Evolutionary conservation across 495 filamentous ascomycete species (phyloP), one percentile per base, ranked within the genome.

Genomic region (Monascus purpureus): DNA sequence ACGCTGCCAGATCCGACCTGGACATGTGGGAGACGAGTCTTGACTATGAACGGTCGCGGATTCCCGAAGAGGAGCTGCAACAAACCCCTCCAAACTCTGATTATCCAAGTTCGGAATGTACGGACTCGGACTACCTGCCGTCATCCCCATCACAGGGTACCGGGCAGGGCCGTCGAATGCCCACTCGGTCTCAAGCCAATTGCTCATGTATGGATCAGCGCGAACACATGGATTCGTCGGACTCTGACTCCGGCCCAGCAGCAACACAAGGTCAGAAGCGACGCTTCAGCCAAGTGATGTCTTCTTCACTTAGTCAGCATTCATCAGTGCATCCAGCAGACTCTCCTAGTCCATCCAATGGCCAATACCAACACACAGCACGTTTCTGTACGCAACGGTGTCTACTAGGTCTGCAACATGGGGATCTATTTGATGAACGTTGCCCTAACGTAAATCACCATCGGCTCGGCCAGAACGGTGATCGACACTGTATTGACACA

Each of bases 341-440:
- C n/a, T n/a, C n/a, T n/a, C n/a, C n/a, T n/a, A n/a, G n/a, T n/a
- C n/a, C n/a, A n/a, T n/a, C n/a, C n/a, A n/a, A n/a, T 17, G 15
- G 24, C 13, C 30, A 37, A 25, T 33, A n/a, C n/a, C n/a, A n/a
- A n/a, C n/a, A n/a, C n/a, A n/a, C n/a, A n/a, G n/a, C n/a, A n/a
- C n/a, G n/a, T 18, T 60, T 53, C 36, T 66, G 52, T 30, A 60
- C 50, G 6, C 53, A 63, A 36, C 37, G 40, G 14, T 66, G 55
- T 28, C 55, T 66, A 13, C 47, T 53, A 6, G 52, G 59, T 8
- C 40, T 66, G 17, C 41, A 59, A 12, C 29, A 43, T 5, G 46
- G 51, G 3, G 28, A 29, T 15, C n/a, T 12, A 6, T 42, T 63
- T 18, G 58, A 66, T 32, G 8, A 11, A 23, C 0, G 27, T 5